Evolutionary conservation across 768 basidiomycete genomes (phyloP).

Genomic region (Naganishia vaughanmartiniae): DNA sequence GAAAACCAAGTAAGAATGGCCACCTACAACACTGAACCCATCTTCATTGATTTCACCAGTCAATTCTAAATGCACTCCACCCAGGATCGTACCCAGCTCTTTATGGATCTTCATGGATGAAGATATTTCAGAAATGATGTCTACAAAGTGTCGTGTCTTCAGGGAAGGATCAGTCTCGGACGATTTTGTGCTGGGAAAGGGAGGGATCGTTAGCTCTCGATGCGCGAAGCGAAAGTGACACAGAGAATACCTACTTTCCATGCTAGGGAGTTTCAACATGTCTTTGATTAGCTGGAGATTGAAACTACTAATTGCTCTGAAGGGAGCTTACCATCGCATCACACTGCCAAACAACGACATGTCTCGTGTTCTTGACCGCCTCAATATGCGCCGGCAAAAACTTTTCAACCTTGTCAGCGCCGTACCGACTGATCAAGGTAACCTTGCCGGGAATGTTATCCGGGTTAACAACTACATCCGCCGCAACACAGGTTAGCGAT

Average conservation of each 20-base stretch:
- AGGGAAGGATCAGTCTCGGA: slow-evolving; percentile 65
- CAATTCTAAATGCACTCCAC: slow-evolving; percentile 81
- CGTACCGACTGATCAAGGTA: slow-evolving; percentile 89
- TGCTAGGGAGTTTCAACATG: slow-evolving; percentile 56
- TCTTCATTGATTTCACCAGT: slow-evolving; percentile 87
- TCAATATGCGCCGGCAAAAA: slow-evolving; percentile 76
- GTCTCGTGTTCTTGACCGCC: slow-evolving; percentile 72
- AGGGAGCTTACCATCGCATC: slow-evolving; percentile 73
- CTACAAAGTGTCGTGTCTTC: slow-evolving; percentile 84
- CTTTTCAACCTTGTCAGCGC: slow-evolving; percentile 74
- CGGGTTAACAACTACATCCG: slow-evolving; percentile 75
- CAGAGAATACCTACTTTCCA: slow-evolving; percentile 70
- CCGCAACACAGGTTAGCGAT: slow-evolving; percentile 12
- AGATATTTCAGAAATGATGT: slow-evolving; percentile 80
- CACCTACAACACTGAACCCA: slow-evolving; percentile 71
- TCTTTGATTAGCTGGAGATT: slow-evolving; percentile 3
- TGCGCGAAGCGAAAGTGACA: background rate
- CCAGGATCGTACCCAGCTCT: slow-evolving; percentile 68
- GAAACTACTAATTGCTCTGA: background rate
- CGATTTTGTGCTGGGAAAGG: slow-evolving; percentile 67
- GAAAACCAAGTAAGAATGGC: background rate
- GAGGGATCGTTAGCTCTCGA: background rate
- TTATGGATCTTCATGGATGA: slow-evolving; percentile 77
- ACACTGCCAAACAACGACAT: slow-evolving; percentile 90
- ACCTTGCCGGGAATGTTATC: slow-evolving; percentile 76